Conservation (phyloP, 2,329 filamentous ascomycete species). For the Coniochaeta hoffmannii region DNA sequence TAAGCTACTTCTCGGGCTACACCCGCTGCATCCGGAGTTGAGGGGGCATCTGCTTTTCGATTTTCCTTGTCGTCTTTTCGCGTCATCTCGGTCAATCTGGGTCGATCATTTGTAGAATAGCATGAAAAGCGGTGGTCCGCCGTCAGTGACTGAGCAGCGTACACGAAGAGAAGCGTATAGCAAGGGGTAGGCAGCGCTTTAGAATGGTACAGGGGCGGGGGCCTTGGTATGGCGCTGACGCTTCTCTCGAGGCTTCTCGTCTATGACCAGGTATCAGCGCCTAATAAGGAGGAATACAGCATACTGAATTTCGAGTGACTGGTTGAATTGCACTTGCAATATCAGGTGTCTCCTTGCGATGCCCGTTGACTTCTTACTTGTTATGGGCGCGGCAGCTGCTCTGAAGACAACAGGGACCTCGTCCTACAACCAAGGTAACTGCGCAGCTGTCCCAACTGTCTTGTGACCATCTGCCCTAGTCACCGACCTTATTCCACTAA, state of each 20-base stretch:
- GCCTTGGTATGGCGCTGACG: background rate
- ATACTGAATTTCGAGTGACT: background rate
- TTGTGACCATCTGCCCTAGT: too few relatives aligned
- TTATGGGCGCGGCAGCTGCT: too few relatives aligned
- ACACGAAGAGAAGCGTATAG: background rate
- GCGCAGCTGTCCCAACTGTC: too few relatives aligned
- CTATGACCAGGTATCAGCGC: background rate
- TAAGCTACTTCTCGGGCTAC: slow-evolving; percentile 2
- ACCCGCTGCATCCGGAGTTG: slow-evolving; percentile 6
- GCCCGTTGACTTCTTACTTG: too few relatives aligned
- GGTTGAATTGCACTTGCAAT: too few relatives aligned
- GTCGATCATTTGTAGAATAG: slow-evolving; percentile 14
- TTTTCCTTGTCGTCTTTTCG: slow-evolving; percentile 4
- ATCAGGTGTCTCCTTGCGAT: too few relatives aligned
- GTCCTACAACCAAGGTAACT: too few relatives aligned
- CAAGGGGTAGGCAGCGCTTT: background rate
- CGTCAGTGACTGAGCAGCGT: background rate
- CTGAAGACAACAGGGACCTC: too few relatives aligned
- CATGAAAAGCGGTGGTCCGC: slow-evolving; percentile 6
- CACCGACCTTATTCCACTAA: too few relatives aligned
- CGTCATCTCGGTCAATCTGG: slow-evolving; percentile 6
- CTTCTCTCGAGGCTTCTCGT: background rate
- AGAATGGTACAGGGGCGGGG: background rate
- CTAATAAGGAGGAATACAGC: background rate
- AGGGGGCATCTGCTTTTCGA: slow-evolving; percentile 1